phyloP scores from a whole-genome alignment of 2,329 filamentous ascomycete species.

The Gremmenia infestans region DNA sequence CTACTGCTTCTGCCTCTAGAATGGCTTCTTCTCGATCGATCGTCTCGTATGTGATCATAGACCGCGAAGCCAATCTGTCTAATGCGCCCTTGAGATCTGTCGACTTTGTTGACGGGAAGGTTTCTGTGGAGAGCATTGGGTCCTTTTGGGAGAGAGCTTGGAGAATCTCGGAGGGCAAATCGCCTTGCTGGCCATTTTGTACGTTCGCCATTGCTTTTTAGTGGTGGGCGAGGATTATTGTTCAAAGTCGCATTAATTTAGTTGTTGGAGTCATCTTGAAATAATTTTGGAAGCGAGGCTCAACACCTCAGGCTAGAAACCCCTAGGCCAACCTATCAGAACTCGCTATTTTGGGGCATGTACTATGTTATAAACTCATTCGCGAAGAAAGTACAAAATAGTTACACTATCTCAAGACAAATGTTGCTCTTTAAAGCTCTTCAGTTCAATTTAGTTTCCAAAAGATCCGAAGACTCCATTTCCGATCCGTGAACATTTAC shows the following conservation, averaged over 20 bases:
- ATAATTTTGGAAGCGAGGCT: neutral
- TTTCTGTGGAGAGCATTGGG: slow-evolving; percentile 62
- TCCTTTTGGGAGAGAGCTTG: slow-evolving; percentile 58
- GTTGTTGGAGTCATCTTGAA: slow-evolving; percentile 6
- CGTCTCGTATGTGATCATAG: slow-evolving; percentile 83
- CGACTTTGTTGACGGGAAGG: slow-evolving; percentile 63
- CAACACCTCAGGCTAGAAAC: neutral
- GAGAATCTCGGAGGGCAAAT: slow-evolving; percentile 62
- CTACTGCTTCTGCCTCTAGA: slow-evolving; percentile 69
- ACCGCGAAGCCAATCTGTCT: slow-evolving; percentile 77
- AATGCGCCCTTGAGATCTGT: slow-evolving; percentile 77
- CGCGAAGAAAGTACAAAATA: too few species aligned
- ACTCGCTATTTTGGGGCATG: too few species aligned
- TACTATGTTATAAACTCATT: too few species aligned
- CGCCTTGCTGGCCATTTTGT: slow-evolving; percentile 37
- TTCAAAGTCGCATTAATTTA: slow-evolving; percentile 1
- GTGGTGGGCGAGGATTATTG: neutral
- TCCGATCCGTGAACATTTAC: too few species aligned
- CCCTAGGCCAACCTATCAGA: neutral
- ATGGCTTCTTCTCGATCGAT: slow-evolving; percentile 72
- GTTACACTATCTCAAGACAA: too few species aligned
- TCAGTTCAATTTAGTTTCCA: too few species aligned
- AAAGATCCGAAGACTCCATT: too few species aligned
- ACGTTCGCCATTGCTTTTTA: slow-evolving; percentile 39
- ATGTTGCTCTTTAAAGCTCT: too few species aligned